phyloP scores from a whole-genome alignment of 1,139 yeast genomes.

The Saccharomycopsis hybrid region DNA sequence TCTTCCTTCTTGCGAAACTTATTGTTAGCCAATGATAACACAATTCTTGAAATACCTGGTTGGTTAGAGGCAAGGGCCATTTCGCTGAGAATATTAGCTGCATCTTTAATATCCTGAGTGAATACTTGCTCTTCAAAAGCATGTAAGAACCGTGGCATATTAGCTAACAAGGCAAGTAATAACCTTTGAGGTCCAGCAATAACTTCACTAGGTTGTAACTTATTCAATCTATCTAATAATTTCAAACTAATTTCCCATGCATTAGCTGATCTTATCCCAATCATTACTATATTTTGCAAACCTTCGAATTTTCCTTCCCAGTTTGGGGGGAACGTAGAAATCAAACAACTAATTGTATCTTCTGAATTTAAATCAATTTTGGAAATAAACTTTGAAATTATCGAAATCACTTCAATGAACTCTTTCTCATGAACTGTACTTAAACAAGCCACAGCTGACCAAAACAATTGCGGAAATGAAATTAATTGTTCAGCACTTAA shows the following conservation, averaged over 20 bases:
- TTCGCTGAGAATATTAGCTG: constrained; percentile 51
- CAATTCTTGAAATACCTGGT: constrained; percentile 60
- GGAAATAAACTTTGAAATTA: constrained; percentile 74
- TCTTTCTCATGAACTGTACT: constrained; percentile 91
- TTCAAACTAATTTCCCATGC: constrained; percentile 75
- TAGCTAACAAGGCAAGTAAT: constrained; percentile 65
- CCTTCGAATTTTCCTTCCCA: constrained; percentile 97
- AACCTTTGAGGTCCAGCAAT: constrained; percentile 70
- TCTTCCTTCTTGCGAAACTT: constrained; percentile 89
- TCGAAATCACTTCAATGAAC: constrained; percentile 77
- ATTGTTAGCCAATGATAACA: constrained; percentile 68
- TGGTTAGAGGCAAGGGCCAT: constrained; percentile 57
- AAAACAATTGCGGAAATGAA: constrained; percentile 87
- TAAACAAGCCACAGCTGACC: constrained; percentile 93
- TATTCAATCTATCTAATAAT: constrained; percentile 66
- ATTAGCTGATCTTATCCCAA: constrained; percentile 75
- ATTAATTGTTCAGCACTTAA: constrained; percentile 70
- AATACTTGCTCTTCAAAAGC: constrained; percentile 58
- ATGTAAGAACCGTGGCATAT: constrained; percentile 78
- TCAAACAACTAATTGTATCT: constrained; percentile 76
- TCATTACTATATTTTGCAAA: constrained; percentile 66
- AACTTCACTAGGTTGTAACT: constrained; percentile 64
- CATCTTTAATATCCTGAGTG: constrained; percentile 44
- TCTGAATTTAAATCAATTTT: constrained; percentile 83
- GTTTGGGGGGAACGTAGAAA: constrained; percentile 84